Evolutionary conservation across 169 alveolate species (phyloP), one percentile per base, ranked within the genome.

Genomic region (Eimeria nieschulzi): DNA sequence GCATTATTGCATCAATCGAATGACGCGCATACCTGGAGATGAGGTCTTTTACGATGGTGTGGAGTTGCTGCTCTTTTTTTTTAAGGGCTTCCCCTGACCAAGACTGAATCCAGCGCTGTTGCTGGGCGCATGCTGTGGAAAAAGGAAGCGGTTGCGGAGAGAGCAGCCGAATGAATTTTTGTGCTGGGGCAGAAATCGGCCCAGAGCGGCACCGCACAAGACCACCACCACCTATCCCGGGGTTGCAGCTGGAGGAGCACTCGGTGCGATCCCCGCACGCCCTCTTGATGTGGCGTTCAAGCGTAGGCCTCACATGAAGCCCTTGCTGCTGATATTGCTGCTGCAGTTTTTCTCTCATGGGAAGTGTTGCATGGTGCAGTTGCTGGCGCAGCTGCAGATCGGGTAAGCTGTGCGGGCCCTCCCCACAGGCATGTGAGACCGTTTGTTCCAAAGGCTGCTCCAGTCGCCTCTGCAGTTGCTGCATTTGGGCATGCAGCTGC

Each of bases 171-270:
- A 19, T 15, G n/a, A 5, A 19, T 59, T 59, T 12, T 59, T 15
- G 68, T 15, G 68, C 15, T 12, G 68, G 68, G 15, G 68, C 68
- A 59, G 15, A 12, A 59, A 82, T 63, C 9, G 90, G 90, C 64
- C 90, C 90, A 61, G 90, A 63, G 33, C 26, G 54, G 78, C 66
- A 82, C 10, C 90, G 90, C 66, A n/a, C 26, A 26, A 82, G 78
- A 10, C 51, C 71, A 51, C 25, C 46, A 3, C 46, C 46, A 33
- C 46, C 46, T 3, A 33, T 1, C 46, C 46, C 46, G 46, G 46
- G 3, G 3, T 33, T 33, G 46, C 46, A 33, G 3, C 46, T 33
- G 46, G 46, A 33, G 46, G 46, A 33, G 46, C 46, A 33, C 46
- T 33, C 46, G 3, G 46, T 33, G 46, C 46, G 46, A 1, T 33